Evolutionary conservation across 2,329 filamentous ascomycete species (phyloP), one percentile per base, ranked within the genome.

Genomic region (Dendrostoma leiphaemia): DNA sequence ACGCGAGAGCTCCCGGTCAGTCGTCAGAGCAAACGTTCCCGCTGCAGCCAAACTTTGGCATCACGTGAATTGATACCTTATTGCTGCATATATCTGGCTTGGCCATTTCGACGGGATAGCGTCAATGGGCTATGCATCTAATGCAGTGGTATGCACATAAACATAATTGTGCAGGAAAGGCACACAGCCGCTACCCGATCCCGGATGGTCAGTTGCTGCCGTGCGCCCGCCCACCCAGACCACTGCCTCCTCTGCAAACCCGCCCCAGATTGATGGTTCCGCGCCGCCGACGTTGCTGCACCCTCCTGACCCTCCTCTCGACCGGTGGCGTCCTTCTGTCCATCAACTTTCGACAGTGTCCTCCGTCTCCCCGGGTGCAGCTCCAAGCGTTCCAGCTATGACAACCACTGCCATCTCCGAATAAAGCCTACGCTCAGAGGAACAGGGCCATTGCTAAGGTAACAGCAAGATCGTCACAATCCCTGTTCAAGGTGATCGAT

Each of bases 1-100:
- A 44, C 45, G 45, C 69, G 72, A 70, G 74, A 79, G 79, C 79
- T 64, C 61, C 59, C 54, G 48, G 38, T 34, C 46, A 46, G 51
- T 51, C 51, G 31, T 13, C 29, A n/a, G 13, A 31, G 55, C 34
- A 43, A 44, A 55, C 49, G 51, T 47, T 54, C n/a, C 48, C 55
- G 44, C 44, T 34, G 44, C 44, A 46, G 44, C 44, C 44, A 55
- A 51, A 40, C 12, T 57, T 48, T 50, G 51, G 54, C 45, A 29
- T 57, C 55, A 57, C 55, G 55, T 57, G 55, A 37, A 28, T 38
- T 43, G 37, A 47, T 28, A 49, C 35, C 40, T 24, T 17, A 5
- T 35, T 9, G 10, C 4, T 32, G 9, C 15, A 28, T 40, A 41
- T 46, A 46, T n/a, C 13, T 10, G n/a, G 5, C 8, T 46, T 9